Evolutionary conservation across 306 rosid species (phyloP).

Genomic region (Cucurbita maxima): DNA sequence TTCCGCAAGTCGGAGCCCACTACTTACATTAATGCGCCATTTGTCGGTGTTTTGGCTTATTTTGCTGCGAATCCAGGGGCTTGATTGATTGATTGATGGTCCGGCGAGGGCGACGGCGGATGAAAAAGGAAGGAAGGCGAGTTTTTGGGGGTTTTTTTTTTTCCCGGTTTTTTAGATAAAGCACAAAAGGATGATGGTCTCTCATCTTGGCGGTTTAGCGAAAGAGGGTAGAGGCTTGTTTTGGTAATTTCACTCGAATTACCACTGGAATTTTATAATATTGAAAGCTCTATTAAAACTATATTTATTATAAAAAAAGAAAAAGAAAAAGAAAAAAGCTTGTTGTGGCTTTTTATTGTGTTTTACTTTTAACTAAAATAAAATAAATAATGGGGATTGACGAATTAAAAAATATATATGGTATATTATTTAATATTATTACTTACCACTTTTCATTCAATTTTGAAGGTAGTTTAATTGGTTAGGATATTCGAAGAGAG

Average conservation of each 20-base stretch:
- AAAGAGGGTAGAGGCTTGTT: not conserved
- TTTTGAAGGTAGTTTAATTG: not conserved
- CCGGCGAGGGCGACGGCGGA: not conserved
- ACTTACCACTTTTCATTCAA: too few species aligned
- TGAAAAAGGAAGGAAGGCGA: not conserved
- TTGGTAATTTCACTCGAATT: not conserved
- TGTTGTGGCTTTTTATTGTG: not conserved
- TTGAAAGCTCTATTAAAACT: not conserved
- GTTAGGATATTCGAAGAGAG: not conserved
- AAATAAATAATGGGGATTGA: too few species aligned
- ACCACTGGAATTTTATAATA: not conserved
- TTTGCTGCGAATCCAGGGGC: conserved; percentile 38
- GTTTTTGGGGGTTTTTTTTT: not conserved
- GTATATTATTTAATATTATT: too few species aligned
- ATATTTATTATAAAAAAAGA: not conserved
- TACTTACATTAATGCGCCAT: conserved; percentile 88
- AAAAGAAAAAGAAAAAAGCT: not conserved
- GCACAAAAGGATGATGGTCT: not conserved
- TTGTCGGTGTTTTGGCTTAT: conserved; percentile 68
- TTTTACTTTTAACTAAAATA: not conserved
- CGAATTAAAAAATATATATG: too few species aligned
- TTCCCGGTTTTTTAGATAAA: too few species aligned
- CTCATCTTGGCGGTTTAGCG: not conserved
- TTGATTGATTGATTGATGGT: not conserved
- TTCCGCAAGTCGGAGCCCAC: conserved; percentile 74